These are phyloP conservation scores for Arabis alpina DNA, from an alignment of 345 rosid species.

Conservation along the genomic window DNA sequence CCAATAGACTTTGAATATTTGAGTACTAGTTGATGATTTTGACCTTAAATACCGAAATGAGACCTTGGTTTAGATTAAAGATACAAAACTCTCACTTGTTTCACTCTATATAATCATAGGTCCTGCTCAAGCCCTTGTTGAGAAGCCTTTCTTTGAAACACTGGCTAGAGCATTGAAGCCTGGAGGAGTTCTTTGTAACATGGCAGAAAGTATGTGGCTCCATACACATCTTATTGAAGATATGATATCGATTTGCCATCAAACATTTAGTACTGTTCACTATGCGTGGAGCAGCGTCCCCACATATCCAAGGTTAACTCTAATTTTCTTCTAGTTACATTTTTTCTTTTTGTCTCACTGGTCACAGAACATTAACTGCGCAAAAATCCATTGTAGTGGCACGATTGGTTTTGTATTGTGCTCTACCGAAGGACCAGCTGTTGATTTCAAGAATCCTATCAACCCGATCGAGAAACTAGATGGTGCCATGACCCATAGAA, in stretches of 20 bases:
- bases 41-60: neutral
- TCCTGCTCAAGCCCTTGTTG: constrained; percentile 93
- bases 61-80: neutral
- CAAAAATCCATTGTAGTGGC: constrained; percentile 58
- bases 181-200: constrained; percentile 94
- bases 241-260: constrained; percentile 71
- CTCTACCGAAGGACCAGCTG: constrained; percentile 76
- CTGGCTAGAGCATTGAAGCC: constrained; percentile 81
- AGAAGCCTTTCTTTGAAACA: constrained; percentile 90
- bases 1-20: neutral
- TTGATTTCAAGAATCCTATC: constrained; percentile 82
- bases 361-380: neutral
- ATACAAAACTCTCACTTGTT: neutral
- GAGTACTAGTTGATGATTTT: constrained; percentile 8
- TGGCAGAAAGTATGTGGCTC: constrained; percentile 99
- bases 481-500: constrained; percentile 60
- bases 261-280: constrained; percentile 80
- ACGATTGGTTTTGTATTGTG: constrained; percentile 86
- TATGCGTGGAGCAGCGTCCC: constrained; percentile 99
- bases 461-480: constrained; percentile 91
- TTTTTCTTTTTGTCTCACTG: neutral
- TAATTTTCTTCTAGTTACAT: constrained; percentile 15
- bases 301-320: constrained; percentile 84
- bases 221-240: constrained; percentile 94
- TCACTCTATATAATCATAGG: constrained; percentile 51